Conservation (phyloP, 129 eudicot species). For the Mikania micrantha region DNA sequence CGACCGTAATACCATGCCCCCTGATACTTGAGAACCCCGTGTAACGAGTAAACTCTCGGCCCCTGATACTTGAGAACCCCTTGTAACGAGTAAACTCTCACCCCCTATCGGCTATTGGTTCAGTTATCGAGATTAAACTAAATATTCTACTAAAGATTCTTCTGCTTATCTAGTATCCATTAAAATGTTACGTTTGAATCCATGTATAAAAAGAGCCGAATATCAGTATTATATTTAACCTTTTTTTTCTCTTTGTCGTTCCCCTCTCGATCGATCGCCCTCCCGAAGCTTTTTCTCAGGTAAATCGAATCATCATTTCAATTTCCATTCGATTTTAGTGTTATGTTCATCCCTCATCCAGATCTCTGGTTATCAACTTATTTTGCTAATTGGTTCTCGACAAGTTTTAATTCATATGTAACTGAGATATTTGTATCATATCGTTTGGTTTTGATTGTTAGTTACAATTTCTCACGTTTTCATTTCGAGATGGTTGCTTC, state of each 20-base stretch:
- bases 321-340: neutral
- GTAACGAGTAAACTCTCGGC: too few species aligned
- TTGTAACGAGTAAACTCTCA: too few species aligned
- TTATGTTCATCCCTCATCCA: conserved; percentile 12
- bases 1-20: too few species aligned
- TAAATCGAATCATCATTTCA: conserved; percentile 17
- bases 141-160: too few species aligned
- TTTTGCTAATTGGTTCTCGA: neutral
- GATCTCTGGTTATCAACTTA: conserved; percentile 17
- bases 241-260: neutral
- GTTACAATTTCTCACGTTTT: neutral
- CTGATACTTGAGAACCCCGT: too few species aligned
- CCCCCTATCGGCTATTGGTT: too few species aligned
- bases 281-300: conserved; percentile 19
- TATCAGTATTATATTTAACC: too few species aligned
- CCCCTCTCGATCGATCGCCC: conserved; percentile 26
- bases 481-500: neutral
- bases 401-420: neutral
- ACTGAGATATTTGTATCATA: neutral
- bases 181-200: too few species aligned
- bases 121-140: too few species aligned
- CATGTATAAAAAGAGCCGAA: too few species aligned
- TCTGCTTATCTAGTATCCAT: too few species aligned
- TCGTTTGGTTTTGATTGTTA: neutral
- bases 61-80: too few species aligned